phyloP scores from a whole-genome alignment of 2,329 filamentous ascomycete species.

The Botrytis sinoallii region DNA sequence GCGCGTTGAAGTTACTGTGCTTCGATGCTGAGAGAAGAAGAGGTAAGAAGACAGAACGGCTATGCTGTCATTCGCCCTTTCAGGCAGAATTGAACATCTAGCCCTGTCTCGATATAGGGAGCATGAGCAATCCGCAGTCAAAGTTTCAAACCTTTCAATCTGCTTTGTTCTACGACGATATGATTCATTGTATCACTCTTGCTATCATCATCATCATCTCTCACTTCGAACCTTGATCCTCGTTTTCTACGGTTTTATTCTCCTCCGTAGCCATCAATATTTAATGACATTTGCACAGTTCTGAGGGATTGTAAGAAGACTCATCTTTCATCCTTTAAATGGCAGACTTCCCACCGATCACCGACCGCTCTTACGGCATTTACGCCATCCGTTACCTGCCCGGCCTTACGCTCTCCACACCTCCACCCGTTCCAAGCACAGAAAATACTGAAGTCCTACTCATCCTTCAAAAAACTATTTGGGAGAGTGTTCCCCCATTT shows the following conservation, averaged over 20 bases:
- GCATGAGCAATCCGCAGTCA: not conserved
- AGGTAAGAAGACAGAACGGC: not conserved
- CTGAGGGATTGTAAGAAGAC: not conserved
- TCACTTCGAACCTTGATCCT: not conserved
- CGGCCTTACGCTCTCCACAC: not conserved
- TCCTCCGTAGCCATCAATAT: not conserved
- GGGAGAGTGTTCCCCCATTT: slow-evolving; percentile 8
- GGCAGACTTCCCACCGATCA: slow-evolving; percentile 14
- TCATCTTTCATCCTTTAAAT: not conserved
- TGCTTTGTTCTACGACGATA: not conserved
- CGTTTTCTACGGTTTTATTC: not conserved
- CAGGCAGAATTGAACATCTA: not conserved
- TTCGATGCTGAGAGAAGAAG: not conserved
- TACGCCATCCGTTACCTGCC: slow-evolving; percentile 23
- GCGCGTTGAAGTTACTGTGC: not conserved
- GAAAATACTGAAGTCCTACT: slow-evolving; percentile 26
- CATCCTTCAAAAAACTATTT: slow-evolving; percentile 24
- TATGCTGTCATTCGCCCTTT: not conserved
- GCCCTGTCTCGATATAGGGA: not conserved
- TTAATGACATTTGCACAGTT: not conserved
- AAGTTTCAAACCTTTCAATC: not conserved
- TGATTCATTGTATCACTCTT: not conserved
- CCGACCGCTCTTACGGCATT: slow-evolving; percentile 29
- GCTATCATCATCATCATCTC: not conserved
- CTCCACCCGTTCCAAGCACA: slow-evolving; percentile 11